Conservation (phyloP, 805 yeast species). For the Isabelozyma rhagii region DNA sequence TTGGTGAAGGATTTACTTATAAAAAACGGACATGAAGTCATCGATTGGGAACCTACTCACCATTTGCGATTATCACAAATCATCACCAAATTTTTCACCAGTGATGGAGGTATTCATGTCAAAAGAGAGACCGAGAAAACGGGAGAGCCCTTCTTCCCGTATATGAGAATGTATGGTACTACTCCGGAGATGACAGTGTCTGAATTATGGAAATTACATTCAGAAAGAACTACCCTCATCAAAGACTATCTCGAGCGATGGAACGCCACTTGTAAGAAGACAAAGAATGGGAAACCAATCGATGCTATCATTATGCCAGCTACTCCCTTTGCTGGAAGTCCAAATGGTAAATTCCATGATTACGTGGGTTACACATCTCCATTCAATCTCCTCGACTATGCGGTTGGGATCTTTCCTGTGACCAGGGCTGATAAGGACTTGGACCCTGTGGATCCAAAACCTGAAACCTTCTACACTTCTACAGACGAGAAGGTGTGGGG, state of each 20-base stretch:
- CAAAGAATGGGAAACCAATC: slow-evolving; percentile 34
- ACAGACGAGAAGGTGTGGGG: slow-evolving; percentile 43
- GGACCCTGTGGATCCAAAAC: slow-evolving; percentile 26
- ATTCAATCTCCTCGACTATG: slow-evolving; percentile 22
- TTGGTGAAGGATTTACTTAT: slow-evolving; percentile 25
- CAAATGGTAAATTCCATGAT: slow-evolving; percentile 27
- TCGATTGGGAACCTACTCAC: slow-evolving; percentile 45
- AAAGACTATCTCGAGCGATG: slow-evolving; percentile 41
- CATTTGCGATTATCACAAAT: slow-evolving; percentile 27
- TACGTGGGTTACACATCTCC: slow-evolving; percentile 49
- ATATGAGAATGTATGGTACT: slow-evolving; percentile 37
- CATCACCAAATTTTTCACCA: slow-evolving; percentile 36
- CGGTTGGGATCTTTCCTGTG: slow-evolving; percentile 49
- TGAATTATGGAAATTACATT: slow-evolving; percentile 41
- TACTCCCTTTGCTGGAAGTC: slow-evolving; percentile 42
- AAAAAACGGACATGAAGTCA: slow-evolving; percentile 49
- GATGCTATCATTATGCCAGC: slow-evolving; percentile 50
- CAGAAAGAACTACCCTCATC: slow-evolving; percentile 30
- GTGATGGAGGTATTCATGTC: slow-evolving; percentile 45
- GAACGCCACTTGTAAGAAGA: slow-evolving; percentile 31
- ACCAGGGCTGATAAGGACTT: slow-evolving; percentile 47
- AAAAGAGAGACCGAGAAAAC: slow-evolving; percentile 28
- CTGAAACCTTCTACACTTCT: slow-evolving; percentile 28
- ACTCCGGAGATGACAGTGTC: slow-evolving; percentile 33
- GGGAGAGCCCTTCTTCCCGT: slow-evolving; percentile 28